Base-by-base conservation (phyloP, 768 basidiomycete species). In the Scleroderma bovista region DNA sequence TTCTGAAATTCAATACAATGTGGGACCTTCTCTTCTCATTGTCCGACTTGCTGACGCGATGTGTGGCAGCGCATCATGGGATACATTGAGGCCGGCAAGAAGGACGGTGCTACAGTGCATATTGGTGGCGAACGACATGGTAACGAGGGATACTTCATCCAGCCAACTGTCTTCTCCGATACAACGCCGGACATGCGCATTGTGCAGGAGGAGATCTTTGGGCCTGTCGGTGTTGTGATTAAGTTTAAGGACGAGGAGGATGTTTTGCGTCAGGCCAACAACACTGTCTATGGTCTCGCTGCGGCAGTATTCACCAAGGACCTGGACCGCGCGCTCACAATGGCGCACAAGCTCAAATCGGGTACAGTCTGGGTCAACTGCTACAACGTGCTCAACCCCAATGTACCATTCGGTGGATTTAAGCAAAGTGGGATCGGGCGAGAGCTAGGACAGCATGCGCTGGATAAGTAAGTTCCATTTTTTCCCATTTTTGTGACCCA, bases 231-330 rank as follows among this genome's bases (percentile, higher is more conserved):
- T 48, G 86, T 83, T 23, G 69, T 93, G 34, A 77, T 84, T 71
- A 84, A 83, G 63, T 92, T 93, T 72, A 78, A 83, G 59, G 75
- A 79, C 45, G 81, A 80, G 53, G 75, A 78, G 56, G 81, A 88
- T 50, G 83, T 82, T 34, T 68, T 89, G 57, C 67, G 65, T 42
- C 76, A 80, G 60, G 95, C 92, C 23, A 99, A 99, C 68, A 85
- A 95, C 63, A 86, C 88, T 0, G 60, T 72, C 44, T 95, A 93
- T 66, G 94, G 94, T 51, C 80, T 96, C 40, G 92, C 91, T 13
- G 83, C 88, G 2, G 86, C 87, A 8, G 82, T 98, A 47, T 96
- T 93, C 75, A 83, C 87, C 32, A 74, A 80, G 60, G 76, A 94
- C 67, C 68, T 95, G 71, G 80, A 77, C 56, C 77, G 85, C 23